Conservation (phyloP, 768 basidiomycete genomes). For the Trametes villosa region DNA sequence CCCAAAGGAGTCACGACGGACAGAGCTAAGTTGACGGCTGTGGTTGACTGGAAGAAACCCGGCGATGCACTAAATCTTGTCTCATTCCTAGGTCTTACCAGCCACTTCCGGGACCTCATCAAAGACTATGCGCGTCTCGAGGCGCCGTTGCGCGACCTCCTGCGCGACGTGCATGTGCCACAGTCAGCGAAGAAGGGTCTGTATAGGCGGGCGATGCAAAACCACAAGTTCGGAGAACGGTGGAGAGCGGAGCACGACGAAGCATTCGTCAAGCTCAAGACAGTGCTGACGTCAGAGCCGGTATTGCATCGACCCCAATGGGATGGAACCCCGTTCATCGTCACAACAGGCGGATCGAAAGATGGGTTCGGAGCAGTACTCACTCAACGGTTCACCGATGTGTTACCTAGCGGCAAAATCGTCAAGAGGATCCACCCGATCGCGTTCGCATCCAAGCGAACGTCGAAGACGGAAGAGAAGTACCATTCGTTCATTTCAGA, state of each 20-base stretch:
- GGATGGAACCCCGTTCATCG: slow-evolving; percentile 41
- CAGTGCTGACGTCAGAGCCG: slow-evolving; percentile 36
- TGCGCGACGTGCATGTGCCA: slow-evolving; percentile 27
- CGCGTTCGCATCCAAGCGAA: slow-evolving; percentile 40
- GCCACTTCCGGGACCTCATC: slow-evolving; percentile 41
- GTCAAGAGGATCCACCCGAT: slow-evolving; percentile 34
- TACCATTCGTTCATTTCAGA: slow-evolving; percentile 41
- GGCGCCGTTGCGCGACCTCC: slow-evolving; percentile 38
- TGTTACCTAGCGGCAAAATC: slow-evolving; percentile 25
- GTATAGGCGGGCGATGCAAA: slow-evolving; percentile 33
- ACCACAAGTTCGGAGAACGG: slow-evolving; percentile 15
- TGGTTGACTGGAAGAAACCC: slow-evolving; percentile 40
- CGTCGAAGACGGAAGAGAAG: slow-evolving; percentile 35
- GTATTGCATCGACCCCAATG: slow-evolving; percentile 36
- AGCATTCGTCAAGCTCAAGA: slow-evolving; percentile 39
- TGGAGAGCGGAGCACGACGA: slow-evolving; percentile 31
- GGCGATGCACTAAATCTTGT: slow-evolving; percentile 33
- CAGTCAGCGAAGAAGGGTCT: slow-evolving; percentile 25
- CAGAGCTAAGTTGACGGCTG: slow-evolving; percentile 41
- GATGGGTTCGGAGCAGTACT: slow-evolving; percentile 40
- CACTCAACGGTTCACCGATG: slow-evolving; percentile 29
- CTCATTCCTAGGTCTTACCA: slow-evolving; percentile 41
- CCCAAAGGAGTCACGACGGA: slow-evolving; percentile 41
- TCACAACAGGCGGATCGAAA: slow-evolving; percentile 41
- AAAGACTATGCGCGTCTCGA: slow-evolving; percentile 39